These are phyloP conservation scores for Cordyceps javanica DNA, from an alignment of 2,329 filamentous ascomycete genomes.

Conservation along the genomic window DNA sequence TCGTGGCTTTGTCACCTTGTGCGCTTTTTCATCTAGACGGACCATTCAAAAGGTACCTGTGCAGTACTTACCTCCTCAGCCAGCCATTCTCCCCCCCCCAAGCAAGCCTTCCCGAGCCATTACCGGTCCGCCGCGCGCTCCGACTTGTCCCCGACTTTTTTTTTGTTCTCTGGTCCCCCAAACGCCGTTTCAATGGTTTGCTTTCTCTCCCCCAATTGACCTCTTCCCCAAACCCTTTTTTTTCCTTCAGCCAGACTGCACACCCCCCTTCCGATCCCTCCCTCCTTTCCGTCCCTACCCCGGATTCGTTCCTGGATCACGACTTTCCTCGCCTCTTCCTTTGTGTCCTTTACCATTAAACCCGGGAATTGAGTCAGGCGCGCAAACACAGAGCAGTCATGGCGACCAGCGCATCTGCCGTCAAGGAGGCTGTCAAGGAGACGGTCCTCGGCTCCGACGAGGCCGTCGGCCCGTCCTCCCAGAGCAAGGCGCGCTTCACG, in stretches of 20 bases:
- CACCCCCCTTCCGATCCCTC: constrained; percentile 7
- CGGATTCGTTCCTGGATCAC: background rate
- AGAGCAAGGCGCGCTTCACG: constrained; percentile 70
- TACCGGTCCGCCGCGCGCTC: constrained; percentile 15
- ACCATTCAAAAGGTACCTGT: background rate
- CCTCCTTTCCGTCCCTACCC: background rate
- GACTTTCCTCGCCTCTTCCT: background rate
- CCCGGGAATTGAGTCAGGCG: background rate
- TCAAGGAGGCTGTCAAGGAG: constrained; percentile 73
- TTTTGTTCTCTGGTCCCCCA: background rate
- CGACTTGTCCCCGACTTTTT: constrained; percentile 12
- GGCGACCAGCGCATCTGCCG: constrained; percentile 36
- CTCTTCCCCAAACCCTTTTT: constrained; percentile 7
- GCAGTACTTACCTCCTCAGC: background rate
- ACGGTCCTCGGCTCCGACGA: constrained; percentile 61
- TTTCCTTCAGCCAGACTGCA: background rate
- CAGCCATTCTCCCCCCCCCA: background rate
- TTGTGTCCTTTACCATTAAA: background rate
- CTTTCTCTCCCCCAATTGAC: constrained; percentile 5
- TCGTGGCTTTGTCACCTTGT: background rate
- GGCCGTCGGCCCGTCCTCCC: constrained; percentile 59
- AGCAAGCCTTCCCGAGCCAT: constrained; percentile 10
- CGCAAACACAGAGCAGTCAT: constrained; percentile 23
- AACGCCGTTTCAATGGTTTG: background rate
- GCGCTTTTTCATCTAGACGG: too few species aligned